Evolutionary conservation across 148 eudicot genomes (phyloP), one percentile per base, ranked within the genome.

Genomic region (Euryodendron excelsum): DNA sequence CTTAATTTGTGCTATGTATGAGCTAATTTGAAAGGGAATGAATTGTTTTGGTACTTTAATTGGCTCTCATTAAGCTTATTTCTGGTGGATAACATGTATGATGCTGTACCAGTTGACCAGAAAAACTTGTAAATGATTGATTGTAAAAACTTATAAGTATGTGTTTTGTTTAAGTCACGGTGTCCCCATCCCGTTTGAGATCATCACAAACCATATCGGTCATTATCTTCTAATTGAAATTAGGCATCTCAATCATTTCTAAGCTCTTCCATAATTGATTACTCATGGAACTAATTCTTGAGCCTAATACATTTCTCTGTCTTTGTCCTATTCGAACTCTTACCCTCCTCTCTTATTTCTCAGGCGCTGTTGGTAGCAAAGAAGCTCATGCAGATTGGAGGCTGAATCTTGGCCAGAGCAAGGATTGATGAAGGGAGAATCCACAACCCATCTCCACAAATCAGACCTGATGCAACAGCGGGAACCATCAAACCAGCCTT

Each of bases 381-480:
- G 79, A 96, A 96, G 76, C 50, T 86, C 98, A 91, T 93, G 72
- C 98, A 93, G 53, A 96, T 90, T 21, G 98, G 99, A 70, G 99
- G 94, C 14, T 83, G 81, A 18, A 93, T 30, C 82, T 79, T 87
- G 27, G 82, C 83, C 80, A 96, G 78, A 30, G 99, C 91, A 28
- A 96, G 94, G 33, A 96, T 50, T 0, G 94, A 86, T 11, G 97
- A 82, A 53, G 98, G 99, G 7, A 96, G 88, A 79, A 86, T 90
- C 99, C 96, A 96, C 74, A 93, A 72, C 7, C 98, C 97, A 68
- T 96, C 98, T 41, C 98, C 99, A 77, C 99, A 93, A 18, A 95
- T 93, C 79, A 93, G 86, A 4, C 94, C 98, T 0, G 97, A 91
- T 8, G 99, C 99, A 65, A 93, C 90, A 5, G 97, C 99, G 5